A percentile compares a stretch with the other conserved stretches of the same genome.
Evolutionary conservation across 164 flowering plant genomes (phyloP).

Genomic region (Amborella trichopoda): DNA sequence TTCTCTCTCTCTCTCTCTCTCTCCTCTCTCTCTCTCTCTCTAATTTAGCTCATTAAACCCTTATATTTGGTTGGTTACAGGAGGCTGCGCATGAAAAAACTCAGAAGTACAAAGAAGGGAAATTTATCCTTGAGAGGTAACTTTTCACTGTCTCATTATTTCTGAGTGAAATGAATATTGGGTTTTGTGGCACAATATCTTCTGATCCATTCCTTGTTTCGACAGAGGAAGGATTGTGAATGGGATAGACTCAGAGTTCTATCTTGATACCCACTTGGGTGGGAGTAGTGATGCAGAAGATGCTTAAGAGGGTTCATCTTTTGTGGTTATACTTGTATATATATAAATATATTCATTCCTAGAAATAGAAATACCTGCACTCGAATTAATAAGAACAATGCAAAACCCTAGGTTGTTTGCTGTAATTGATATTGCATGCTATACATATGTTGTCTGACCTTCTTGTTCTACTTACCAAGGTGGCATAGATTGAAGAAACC

Average conservation of each 20-base stretch:
- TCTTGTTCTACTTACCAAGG: no score
- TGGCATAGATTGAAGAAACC: no score
- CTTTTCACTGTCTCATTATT: neutral
- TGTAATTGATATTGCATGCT: no score
- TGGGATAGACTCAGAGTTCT: conserved; percentile 43
- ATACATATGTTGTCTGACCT: no score
- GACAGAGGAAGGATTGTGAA: conserved; percentile 56
- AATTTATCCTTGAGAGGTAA: neutral
- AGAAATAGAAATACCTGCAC: no score
- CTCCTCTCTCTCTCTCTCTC: neutral
- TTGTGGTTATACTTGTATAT: neutral
- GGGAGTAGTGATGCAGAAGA: conserved; percentile 55
- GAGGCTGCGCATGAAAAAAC: neutral
- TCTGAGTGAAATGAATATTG: neutral
- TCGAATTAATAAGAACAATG: no score
- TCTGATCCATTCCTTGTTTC: no score
- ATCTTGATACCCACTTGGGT: conserved; percentile 29
- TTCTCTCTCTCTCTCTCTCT: neutral
- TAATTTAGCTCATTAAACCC: neutral
- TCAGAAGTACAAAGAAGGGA: neutral
- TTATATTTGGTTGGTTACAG: neutral
- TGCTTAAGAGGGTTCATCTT: conserved; percentile 9
- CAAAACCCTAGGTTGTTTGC: no score
- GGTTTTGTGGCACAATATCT: neutral
- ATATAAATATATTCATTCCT: no score